Evolutionary conservation across 169 alveolate genomes (phyloP).

Genomic region (Eimeria zaria): DNA sequence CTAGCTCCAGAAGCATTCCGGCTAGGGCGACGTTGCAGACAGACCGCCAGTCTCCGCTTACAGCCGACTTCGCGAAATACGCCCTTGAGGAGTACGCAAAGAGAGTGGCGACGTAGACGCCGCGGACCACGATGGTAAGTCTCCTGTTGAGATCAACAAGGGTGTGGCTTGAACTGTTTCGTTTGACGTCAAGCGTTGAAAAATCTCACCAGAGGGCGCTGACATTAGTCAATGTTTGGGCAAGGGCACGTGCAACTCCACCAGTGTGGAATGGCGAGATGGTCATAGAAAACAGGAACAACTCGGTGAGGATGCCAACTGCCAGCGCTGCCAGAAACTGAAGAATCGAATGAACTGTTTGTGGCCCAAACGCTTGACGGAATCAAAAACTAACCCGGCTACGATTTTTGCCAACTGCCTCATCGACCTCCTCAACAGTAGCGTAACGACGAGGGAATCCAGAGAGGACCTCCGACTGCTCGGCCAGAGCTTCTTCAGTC

Average conservation of each 20-base stretch:
- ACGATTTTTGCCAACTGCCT: conserved; percentile 45
- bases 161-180: neutral
- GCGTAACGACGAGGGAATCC: conserved; percentile 67
- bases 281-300: conserved; percentile 63
- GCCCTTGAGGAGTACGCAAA: conserved; percentile 66
- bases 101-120: conserved; percentile 65
- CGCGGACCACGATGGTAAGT: conserved; percentile 58
- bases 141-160: neutral
- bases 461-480: conserved; percentile 24
- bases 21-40: conserved; percentile 73
- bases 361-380: neutral
- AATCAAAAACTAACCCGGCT: conserved; percentile 42
- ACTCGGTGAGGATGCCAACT: conserved; percentile 61
- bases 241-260: conserved; percentile 70
- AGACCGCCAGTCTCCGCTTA: conserved; percentile 42
- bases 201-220: conserved; percentile 38
- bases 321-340: conserved; percentile 68
- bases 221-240: conserved; percentile 69
- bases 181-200: neutral
- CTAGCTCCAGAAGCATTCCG: conserved; percentile 81
- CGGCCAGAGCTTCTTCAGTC: neutral
- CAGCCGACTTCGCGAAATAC: conserved; percentile 50
- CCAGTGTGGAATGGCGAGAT: conserved; percentile 69
- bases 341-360: neutral
- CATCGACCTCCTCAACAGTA: conserved; percentile 78